Conservation (phyloP, 2,329 filamentous ascomycete genomes). For the Fusarium pseudonygamai region DNA sequence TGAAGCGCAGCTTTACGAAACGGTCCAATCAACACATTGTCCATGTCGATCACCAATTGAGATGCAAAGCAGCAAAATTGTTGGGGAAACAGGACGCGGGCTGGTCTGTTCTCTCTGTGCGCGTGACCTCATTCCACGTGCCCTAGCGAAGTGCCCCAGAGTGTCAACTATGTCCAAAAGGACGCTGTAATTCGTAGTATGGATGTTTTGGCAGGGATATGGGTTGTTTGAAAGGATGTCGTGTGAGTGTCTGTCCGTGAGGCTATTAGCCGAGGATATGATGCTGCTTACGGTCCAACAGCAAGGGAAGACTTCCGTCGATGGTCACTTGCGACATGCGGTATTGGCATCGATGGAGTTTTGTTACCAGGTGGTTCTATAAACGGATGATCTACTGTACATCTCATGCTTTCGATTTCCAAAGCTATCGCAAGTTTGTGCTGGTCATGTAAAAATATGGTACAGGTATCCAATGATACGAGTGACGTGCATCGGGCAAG, state of each 20-base stretch:
- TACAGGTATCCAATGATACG: slow-evolving; percentile 25
- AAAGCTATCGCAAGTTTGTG: slow-evolving; percentile 5
- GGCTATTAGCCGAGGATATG: slow-evolving; percentile 21
- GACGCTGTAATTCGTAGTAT: slow-evolving; percentile 3
- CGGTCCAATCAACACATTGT: slow-evolving; percentile 30
- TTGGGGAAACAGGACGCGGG: slow-evolving; percentile 33
- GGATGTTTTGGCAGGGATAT: slow-evolving; percentile 6
- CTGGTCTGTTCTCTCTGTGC: slow-evolving; percentile 25
- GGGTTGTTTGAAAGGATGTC: not conserved
- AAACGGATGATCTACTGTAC: slow-evolving; percentile 28
- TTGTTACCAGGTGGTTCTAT: not conserved
- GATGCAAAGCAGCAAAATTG: slow-evolving; percentile 33
- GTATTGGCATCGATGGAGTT: slow-evolving; percentile 15
- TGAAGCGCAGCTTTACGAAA: not conserved
- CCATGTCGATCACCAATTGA: slow-evolving; percentile 28
- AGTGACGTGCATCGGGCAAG: slow-evolving; percentile 26
- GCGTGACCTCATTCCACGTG: slow-evolving; percentile 37
- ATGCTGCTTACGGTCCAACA: slow-evolving; percentile 1
- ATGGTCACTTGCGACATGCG: slow-evolving; percentile 16
- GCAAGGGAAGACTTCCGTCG: slow-evolving; percentile 1
- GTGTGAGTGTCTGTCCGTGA: slow-evolving; percentile 6
- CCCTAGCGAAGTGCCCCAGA: slow-evolving; percentile 10
- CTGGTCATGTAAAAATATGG: slow-evolving; percentile 10
- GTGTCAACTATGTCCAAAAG: not conserved
- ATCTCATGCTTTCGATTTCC: slow-evolving; percentile 19